A percentile compares a stretch with the other conserved stretches of the same genome.
Evolutionary conservation across 1,284 basidiomycete species (phyloP).

Genomic region (Xerocomus nothofagi): DNA sequence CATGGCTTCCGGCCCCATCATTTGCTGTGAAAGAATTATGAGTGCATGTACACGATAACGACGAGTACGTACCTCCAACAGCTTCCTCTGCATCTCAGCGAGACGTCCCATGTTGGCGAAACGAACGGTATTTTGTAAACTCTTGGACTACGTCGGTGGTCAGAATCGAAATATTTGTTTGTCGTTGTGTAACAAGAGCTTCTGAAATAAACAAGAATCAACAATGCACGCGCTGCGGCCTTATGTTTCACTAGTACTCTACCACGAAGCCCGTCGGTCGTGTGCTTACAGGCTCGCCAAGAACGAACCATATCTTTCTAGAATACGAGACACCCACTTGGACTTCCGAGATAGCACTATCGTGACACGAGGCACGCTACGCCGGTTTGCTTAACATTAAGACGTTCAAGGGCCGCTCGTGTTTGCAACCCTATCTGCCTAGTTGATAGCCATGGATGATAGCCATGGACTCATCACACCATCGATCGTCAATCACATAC

Average conservation of each 20-base stretch:
- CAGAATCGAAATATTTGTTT: slow-evolving; percentile 26
- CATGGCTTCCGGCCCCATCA: slow-evolving; percentile 99
- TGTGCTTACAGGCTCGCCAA: background rate
- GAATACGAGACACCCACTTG: slow-evolving; percentile 16
- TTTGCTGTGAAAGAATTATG: slow-evolving; percentile 64
- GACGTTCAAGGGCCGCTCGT: slow-evolving; percentile 5
- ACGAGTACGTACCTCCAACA: slow-evolving; percentile 69
- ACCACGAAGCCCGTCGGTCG: too few species aligned
- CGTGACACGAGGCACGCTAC: background rate
- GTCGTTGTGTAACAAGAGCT: slow-evolving; percentile 30
- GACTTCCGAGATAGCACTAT: slow-evolving; percentile 13
- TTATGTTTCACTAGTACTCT: too few species aligned
- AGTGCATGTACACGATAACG: background rate
- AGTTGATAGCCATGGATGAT: slow-evolving; percentile 2
- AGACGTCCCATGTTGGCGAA: slow-evolving; percentile 70
- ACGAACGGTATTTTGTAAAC: slow-evolving; percentile 12
- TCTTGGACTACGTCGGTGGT: background rate
- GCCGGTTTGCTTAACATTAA: slow-evolving; percentile 1
- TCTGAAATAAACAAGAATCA: slow-evolving; percentile 30
- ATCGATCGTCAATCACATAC: slow-evolving; percentile 22
- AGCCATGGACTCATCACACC: slow-evolving; percentile 13
- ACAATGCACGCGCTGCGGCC: too few species aligned
- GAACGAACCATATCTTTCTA: background rate
- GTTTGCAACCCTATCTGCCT: background rate
- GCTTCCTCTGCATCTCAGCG: slow-evolving; percentile 91